phyloP scores from a whole-genome alignment of 768 basidiomycete species.

The Mycena rebaudengoi region DNA sequence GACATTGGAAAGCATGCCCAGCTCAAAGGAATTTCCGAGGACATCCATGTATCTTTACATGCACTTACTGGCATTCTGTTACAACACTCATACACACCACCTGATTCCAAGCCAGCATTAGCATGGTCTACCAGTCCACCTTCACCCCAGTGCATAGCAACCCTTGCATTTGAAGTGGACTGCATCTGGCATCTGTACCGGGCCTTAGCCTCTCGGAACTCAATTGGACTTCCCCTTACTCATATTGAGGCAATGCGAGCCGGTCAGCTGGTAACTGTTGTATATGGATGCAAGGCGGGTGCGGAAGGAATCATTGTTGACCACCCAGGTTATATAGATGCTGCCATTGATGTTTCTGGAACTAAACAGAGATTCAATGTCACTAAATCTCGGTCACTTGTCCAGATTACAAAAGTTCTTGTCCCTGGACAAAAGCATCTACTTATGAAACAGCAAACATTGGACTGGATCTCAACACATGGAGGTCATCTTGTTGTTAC shows the following conservation, averaged over 20 bases:
- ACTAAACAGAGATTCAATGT: background rate
- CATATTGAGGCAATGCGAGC: background rate
- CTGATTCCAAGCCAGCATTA: too few relatives aligned
- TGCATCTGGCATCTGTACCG: background rate
- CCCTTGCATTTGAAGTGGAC: background rate
- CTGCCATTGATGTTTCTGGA: background rate
- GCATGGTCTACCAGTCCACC: too few relatives aligned
- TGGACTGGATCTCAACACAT: background rate
- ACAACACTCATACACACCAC: too few relatives aligned
- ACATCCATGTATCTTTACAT: too few relatives aligned
- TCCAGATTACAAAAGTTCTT: background rate
- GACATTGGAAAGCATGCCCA: too few relatives aligned
- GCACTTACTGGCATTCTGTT: too few relatives aligned
- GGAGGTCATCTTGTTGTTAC: background rate
- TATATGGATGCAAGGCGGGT: background rate
- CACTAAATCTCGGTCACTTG: background rate
- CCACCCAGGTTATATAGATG: background rate
- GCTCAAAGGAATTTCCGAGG: too few relatives aligned
- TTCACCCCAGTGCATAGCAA: too few relatives aligned
- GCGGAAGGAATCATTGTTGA: background rate
- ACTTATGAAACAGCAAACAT: background rate
- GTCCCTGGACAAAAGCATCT: background rate
- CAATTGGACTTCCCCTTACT: background rate
- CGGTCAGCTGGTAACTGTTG: background rate
- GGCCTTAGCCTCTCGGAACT: background rate